A percentile compares a stretch with the other conserved stretches of the same genome.
Conservation (phyloP, 768 basidiomycete species). For the Boletellus sp. region DNA sequence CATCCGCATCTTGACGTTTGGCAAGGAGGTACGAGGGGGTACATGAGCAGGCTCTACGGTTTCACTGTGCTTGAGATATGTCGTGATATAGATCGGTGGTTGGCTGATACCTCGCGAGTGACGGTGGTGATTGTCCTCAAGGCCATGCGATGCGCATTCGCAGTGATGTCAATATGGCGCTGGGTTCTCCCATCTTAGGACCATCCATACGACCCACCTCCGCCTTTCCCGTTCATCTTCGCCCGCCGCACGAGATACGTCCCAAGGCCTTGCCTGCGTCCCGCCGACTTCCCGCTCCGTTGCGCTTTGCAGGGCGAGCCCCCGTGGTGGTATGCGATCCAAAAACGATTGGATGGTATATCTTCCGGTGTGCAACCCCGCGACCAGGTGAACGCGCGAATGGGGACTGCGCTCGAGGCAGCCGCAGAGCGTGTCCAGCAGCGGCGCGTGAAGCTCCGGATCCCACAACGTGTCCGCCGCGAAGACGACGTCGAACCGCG, state of each 20-base stretch:
- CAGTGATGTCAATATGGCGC: conserved; percentile 13
- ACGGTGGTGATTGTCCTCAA: neutral
- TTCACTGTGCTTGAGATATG: neutral
- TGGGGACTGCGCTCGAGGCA: conserved; percentile 42
- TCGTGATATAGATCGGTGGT: neutral
- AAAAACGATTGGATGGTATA: conserved; percentile 69
- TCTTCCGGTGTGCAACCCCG: conserved; percentile 72
- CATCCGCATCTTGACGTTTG: conserved; percentile 33
- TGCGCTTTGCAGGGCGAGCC: conserved; percentile 44
- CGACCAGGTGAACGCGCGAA: conserved; percentile 62
- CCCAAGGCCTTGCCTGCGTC: conserved; percentile 44
- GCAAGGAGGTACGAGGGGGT: conserved; percentile 17
- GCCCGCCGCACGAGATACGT: conserved; percentile 42
- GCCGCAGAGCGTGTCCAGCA: conserved; percentile 49
- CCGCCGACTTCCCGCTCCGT: conserved; percentile 49
- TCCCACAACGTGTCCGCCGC: conserved; percentile 83
- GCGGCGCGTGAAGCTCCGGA: conserved; percentile 50
- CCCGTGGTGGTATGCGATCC: conserved; percentile 26
- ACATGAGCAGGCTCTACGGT: conserved; percentile 8
- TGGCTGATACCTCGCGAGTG: neutral
- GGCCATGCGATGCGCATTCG: neutral
- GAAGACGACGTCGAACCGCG: conserved; percentile 58
- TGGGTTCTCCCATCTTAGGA: conserved; percentile 45
- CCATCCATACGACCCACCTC: conserved; percentile 69
- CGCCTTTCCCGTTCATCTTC: conserved; percentile 70